Base-by-base conservation (phyloP, 2,329 filamentous ascomycete genomes). In the Colletotrichum trifolii region DNA sequence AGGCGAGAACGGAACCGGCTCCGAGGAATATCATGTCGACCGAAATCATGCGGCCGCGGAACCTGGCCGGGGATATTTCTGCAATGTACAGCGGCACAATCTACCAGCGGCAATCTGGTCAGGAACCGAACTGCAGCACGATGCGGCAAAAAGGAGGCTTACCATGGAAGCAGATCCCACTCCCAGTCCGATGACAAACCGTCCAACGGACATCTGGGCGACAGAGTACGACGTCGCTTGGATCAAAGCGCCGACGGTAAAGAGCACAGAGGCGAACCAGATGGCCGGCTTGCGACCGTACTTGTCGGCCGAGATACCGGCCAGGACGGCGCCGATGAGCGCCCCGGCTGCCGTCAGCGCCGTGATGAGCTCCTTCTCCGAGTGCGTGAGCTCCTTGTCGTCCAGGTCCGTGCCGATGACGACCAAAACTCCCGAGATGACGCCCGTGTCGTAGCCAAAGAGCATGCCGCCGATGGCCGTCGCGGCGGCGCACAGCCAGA, bases 381-480 rank as follows among this genome's bases (percentile, higher is more conserved):
- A 84, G 2, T 84, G 86, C 38, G 86, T 79, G 35, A 85, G 73
- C 68, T 86, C 83, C 66, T 83, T 80, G 61, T 85, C 82, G 7
- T 78, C 78, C 6, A 85, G 78, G 57, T 79, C 76, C 42, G 69
- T 69, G 72, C 76, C 64, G 65, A 82, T 70, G 36, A 76, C 78
- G 36, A 83, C 79, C 1, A 83, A 73, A 9, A 83, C 82, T 0
- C 79, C 81, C 0, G 79, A 82, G 45, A 84, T 84, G 67, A 82
- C 78, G 17, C 81, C 81, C 11, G 81, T 84, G 61, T 84, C 82
- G 58, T 84, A 85, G 60, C 71, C 71, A 17, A 72, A 73, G 35
- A 73, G 67, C 60, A 73, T 71, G 17, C 71, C 71, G 7, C 71
- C 71, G 56, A 72, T 73, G 6, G 71, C 70, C 13, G 71, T 71